These are phyloP conservation scores for Camelina hispida DNA, from an alignment of 345 rosid species.

Conservation along the genomic window DNA sequence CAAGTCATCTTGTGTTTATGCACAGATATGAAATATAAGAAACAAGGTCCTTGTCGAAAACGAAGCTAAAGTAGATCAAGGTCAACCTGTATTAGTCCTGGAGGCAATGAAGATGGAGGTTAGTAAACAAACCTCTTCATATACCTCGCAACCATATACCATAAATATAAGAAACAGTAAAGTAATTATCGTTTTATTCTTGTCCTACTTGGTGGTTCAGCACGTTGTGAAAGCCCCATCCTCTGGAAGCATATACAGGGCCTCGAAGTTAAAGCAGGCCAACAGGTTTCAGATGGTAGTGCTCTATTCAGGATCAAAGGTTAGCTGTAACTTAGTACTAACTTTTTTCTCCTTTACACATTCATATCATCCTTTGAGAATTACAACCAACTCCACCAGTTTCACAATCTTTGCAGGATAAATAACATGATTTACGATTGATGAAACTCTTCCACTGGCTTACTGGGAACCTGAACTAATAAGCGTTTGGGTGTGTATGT, in stretches of 20 bases:
- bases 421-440: slow-evolving; percentile 24
- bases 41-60: no score
- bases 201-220: slow-evolving; percentile 41
- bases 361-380: slow-evolving; percentile 24
- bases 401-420: slow-evolving; percentile 43
- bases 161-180: neutral
- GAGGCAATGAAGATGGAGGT: no score
- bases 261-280: slow-evolving; percentile 71
- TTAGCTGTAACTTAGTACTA: slow-evolving; percentile 40
- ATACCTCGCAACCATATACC: neutral
- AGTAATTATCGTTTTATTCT: slow-evolving; percentile 16
- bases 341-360: slow-evolving; percentile 10
- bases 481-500: slow-evolving; percentile 27
- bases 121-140: neutral
- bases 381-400: slow-evolving; percentile 20
- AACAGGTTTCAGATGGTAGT: slow-evolving; percentile 77
- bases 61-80: no score
- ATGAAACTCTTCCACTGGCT: slow-evolving; percentile 13
- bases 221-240: slow-evolving; percentile 86
- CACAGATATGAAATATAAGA: no score
- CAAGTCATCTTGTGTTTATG: no score
- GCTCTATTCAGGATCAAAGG: slow-evolving; percentile 76
- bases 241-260: slow-evolving; percentile 70
- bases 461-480: slow-evolving; percentile 5
- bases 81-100: no score